These are phyloP conservation scores for Lepidium campestre DNA, from an alignment of 441 rosid species.

Conservation along the genomic window DNA sequence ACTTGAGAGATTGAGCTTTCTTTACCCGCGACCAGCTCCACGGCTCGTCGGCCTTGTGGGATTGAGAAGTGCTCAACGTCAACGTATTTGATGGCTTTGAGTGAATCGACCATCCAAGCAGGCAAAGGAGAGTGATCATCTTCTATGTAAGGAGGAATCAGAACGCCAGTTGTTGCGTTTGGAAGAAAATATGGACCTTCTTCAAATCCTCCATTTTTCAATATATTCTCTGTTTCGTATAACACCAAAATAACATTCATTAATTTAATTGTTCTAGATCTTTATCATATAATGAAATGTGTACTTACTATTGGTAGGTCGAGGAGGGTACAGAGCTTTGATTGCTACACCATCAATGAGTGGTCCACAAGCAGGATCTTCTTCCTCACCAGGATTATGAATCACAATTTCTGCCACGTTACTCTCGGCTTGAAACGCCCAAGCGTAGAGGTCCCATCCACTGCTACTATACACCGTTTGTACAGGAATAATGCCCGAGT, in stretches of 20 bases:
- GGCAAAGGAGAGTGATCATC: conserved; percentile 81
- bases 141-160: conserved; percentile 86
- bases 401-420: conserved; percentile 42
- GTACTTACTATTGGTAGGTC: conserved; percentile 58
- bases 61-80: conserved; percentile 52
- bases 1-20: conserved; percentile 65
- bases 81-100: conserved; percentile 82
- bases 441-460: conserved; percentile 88
- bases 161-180: conserved; percentile 71
- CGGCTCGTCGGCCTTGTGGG: conserved; percentile 51
- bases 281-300: neutral
- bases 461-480: conserved; percentile 74
- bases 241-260: neutral
- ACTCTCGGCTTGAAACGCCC: conserved; percentile 58
- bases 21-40: conserved; percentile 61
- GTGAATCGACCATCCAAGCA: conserved; percentile 80
- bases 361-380: conserved; percentile 96
- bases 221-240: conserved; percentile 46
- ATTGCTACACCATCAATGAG: conserved; percentile 75
- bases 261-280: neutral
- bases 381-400: conserved; percentile 88
- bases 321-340: conserved; percentile 60
- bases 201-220: conserved; percentile 77
- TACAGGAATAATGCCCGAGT: conserved; percentile 66
- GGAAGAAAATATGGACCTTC: conserved; percentile 77